These are phyloP conservation scores for Raphidocelis subcapitata DNA, from an alignment of 139 green algal genomes.

Conservation along the genomic window DNA sequence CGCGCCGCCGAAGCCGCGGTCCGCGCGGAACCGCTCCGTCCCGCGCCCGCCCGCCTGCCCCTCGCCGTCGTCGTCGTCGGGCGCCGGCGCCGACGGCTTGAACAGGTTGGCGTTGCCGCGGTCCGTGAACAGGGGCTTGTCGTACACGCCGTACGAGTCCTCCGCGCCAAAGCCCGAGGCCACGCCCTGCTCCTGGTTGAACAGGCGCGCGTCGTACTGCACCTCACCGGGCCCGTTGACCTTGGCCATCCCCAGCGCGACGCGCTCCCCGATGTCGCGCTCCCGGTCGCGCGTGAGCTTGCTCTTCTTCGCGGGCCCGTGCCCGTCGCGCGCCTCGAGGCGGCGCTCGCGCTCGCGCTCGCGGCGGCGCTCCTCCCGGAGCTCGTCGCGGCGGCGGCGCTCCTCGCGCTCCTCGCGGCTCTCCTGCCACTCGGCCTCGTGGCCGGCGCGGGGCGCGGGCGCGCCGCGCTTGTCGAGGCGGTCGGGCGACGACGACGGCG, in stretches of 20 bases:
- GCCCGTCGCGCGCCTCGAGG: slow-evolving; percentile 71
- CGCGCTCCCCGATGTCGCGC: slow-evolving; percentile 90
- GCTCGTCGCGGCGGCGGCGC: slow-evolving; percentile 74
- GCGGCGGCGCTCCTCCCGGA: slow-evolving; percentile 75
- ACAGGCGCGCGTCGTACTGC: slow-evolving; percentile 97
- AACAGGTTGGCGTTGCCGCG: slow-evolving; percentile 64
- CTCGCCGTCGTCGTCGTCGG: slow-evolving; percentile 56
- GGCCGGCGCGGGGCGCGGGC: background rate
- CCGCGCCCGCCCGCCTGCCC: slow-evolving; percentile 40
- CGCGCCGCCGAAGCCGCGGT: slow-evolving; percentile 83
- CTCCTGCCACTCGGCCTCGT: no score
- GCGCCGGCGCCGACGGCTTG: slow-evolving; percentile 38
- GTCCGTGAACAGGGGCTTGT: slow-evolving; percentile 93
- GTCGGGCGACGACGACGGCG: background rate
- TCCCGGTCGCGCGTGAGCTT: slow-evolving; percentile 94
- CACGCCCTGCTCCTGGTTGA: slow-evolving; percentile 96
- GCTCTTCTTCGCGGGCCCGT: slow-evolving; percentile 77
- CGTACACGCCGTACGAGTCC: slow-evolving; percentile 95
- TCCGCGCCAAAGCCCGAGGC: slow-evolving; percentile 79
- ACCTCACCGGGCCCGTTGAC: slow-evolving; percentile 71
- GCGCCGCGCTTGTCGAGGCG: slow-evolving; percentile 7
- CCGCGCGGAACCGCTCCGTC: slow-evolving; percentile 84
- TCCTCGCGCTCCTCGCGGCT: slow-evolving; percentile 74
- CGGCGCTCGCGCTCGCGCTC: slow-evolving; percentile 91
- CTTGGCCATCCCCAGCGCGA: slow-evolving; percentile 63